phyloP scores from a whole-genome alignment of 2,329 filamentous ascomycete genomes.

The Penicillium sp. region DNA sequence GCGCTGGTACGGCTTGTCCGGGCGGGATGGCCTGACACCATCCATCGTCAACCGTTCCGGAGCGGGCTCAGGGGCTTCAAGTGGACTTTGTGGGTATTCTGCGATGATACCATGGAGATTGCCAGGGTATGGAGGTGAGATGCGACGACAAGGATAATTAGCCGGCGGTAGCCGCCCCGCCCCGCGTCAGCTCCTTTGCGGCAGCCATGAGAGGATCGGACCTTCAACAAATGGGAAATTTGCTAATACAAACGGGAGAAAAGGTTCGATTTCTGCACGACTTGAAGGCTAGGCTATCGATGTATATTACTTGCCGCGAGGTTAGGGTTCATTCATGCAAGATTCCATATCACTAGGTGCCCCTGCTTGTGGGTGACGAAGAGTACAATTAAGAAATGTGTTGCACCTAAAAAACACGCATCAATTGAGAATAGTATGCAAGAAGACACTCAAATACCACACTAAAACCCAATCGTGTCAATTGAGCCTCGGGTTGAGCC shows the following conservation, averaged over 20 bases:
- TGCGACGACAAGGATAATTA: background rate
- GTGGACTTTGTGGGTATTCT: slow-evolving; percentile 19
- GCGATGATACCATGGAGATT: slow-evolving; percentile 14
- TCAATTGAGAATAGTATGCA: background rate
- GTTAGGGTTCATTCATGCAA: background rate
- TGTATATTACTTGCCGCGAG: too few relatives aligned
- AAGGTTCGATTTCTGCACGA: background rate
- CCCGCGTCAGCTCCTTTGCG: background rate
- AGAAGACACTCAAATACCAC: too few relatives aligned
- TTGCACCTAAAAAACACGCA: background rate
- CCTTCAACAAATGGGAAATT: background rate
- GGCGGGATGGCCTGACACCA: slow-evolving; percentile 24
- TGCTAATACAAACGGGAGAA: background rate
- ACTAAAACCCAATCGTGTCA: background rate
- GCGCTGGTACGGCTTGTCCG: slow-evolving; percentile 49
- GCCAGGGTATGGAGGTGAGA: background rate
- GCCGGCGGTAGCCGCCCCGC: slow-evolving; percentile 8
- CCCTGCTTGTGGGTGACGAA: too few relatives aligned
- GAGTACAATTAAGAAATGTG: background rate
- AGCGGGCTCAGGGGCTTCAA: slow-evolving; percentile 16
- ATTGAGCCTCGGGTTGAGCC: too few relatives aligned
- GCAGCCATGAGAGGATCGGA: background rate
- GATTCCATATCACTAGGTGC: background rate
- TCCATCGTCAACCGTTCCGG: slow-evolving; percentile 23
- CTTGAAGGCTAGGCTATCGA: too few relatives aligned